Conservation (phyloP, 495 filamentous ascomycete genomes). For the Lentithecium fluviatile region DNA sequence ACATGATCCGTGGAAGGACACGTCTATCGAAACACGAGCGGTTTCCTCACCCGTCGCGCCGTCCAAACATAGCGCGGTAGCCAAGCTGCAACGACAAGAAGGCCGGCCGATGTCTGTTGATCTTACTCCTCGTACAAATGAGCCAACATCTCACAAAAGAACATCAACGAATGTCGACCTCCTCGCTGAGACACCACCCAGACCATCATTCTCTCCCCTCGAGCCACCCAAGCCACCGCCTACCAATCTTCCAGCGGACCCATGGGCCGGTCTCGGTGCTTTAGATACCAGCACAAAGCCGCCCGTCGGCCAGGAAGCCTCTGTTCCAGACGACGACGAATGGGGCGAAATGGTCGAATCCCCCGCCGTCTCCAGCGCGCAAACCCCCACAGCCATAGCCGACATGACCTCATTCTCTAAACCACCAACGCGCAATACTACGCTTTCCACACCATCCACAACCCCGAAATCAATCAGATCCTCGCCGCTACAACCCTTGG, state of each 20-base stretch:
- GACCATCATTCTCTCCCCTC: neutral
- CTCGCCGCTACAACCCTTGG: slow-evolving; percentile 6
- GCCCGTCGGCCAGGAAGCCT: neutral
- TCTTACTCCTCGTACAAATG: too few relatives aligned
- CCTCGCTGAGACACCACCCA: neutral
- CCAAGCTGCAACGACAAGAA: too few relatives aligned
- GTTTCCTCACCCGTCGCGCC: too few relatives aligned
- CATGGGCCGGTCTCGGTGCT: slow-evolving; percentile 14
- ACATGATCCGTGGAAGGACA: too few relatives aligned
- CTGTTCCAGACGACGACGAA: slow-evolving; percentile 39
- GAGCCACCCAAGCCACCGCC: slow-evolving; percentile 1
- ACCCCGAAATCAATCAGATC: slow-evolving; percentile 10
- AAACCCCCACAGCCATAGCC: neutral
- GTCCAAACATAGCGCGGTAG: too few relatives aligned
- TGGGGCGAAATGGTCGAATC: slow-evolving; percentile 48
- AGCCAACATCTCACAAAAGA: too few relatives aligned
- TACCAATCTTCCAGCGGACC: slow-evolving; percentile 16
- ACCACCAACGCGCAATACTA: neutral
- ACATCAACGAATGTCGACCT: too few relatives aligned
- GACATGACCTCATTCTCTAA: too few relatives aligned
- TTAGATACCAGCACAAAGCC: slow-evolving; percentile 19
- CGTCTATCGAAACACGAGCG: too few relatives aligned
- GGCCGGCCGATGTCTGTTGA: too few relatives aligned
- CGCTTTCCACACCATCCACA: slow-evolving; percentile 11
- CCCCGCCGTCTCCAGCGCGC: slow-evolving; percentile 20